These are phyloP conservation scores for Nymphaea colorata DNA, from an alignment of 164 flowering plant genomes.

Conservation along the genomic window DNA sequence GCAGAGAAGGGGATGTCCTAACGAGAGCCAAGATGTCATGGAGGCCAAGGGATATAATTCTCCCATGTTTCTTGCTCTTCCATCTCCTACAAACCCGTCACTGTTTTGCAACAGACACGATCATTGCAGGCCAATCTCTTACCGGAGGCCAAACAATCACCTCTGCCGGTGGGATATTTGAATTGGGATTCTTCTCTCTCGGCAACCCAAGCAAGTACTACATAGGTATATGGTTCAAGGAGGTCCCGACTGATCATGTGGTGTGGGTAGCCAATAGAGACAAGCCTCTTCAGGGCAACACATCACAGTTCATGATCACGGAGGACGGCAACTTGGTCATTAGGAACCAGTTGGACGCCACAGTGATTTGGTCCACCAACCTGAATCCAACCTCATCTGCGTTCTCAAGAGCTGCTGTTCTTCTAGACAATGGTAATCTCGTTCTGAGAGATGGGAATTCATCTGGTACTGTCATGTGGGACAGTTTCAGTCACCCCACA, in stretches of 20 bases:
- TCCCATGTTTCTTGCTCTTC: too few species aligned
- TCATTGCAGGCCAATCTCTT: constrained; percentile 11
- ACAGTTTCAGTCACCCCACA: constrained; percentile 30
- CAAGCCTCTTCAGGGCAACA: constrained; percentile 5
- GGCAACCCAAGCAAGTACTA: constrained; percentile 12
- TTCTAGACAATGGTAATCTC: constrained; percentile 23
- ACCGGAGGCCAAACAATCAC: constrained; percentile 12
- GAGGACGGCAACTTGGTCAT: constrained; percentile 17
- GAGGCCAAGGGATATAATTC: too few species aligned
- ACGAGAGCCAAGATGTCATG: too few species aligned
- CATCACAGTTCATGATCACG: constrained; percentile 8
- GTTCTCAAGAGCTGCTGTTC: constrained; percentile 10
- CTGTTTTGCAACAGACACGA: too few species aligned
- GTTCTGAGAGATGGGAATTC: constrained; percentile 11
- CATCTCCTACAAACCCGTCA: too few species aligned
- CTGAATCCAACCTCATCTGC: not conserved
- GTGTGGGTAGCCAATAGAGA: constrained; percentile 23
- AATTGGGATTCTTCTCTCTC: constrained; percentile 15
- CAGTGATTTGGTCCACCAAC: constrained; percentile 21
- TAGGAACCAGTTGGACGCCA: constrained; percentile 5
- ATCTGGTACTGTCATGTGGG: constrained; percentile 17
- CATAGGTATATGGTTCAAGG: constrained; percentile 17
- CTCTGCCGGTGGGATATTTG: constrained; percentile 9
- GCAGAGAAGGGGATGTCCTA: too few species aligned
- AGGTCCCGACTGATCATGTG: constrained; percentile 1